These are phyloP conservation scores for Angomonas ambiguus DNA, from an alignment of 208 protist genomes.

Conservation along the genomic window DNA sequence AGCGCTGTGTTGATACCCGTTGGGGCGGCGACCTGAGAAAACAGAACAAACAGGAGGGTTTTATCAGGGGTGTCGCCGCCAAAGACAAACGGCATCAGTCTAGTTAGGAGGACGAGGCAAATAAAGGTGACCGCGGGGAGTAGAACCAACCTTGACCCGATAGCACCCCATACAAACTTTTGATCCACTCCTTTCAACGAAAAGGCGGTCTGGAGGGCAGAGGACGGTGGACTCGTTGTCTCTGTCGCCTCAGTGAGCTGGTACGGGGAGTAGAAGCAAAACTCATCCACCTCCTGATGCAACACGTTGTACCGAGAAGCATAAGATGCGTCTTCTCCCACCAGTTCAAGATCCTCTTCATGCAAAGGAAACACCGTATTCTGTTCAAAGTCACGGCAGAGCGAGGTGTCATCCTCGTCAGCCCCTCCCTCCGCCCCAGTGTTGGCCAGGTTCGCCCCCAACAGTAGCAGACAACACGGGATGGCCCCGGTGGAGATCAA, in stretches of 20 bases:
- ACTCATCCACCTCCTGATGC: not conserved
- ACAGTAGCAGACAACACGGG: constrained; percentile 38
- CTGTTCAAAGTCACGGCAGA: constrained; percentile 52
- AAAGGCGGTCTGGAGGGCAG: not conserved
- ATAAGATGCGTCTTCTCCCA: constrained; percentile 18
- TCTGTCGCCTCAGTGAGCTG: not conserved
- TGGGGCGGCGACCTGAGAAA: constrained; percentile 60
- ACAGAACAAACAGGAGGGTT: constrained; percentile 63
- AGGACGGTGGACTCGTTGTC: not conserved
- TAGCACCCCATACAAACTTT: constrained; percentile 57
- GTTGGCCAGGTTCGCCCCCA: constrained; percentile 37
- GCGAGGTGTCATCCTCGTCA: not conserved
- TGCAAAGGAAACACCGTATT: constrained; percentile 55
- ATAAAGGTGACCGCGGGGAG: constrained; percentile 49
- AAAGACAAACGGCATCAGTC: constrained; percentile 45
- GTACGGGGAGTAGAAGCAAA: not conserved
- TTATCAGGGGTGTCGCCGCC: constrained; percentile 27
- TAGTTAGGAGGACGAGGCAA: constrained; percentile 35
- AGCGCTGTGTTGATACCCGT: constrained; percentile 74
- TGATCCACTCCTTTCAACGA: constrained; percentile 30
- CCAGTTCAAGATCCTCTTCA: constrained; percentile 21
- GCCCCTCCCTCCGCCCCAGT: not conserved
- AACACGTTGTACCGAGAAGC: constrained; percentile 35
- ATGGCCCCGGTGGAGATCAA: constrained; percentile 35
- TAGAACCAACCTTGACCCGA: constrained; percentile 47